Percentiles rank a stretch among this genome's conserved stretches.
Conservation (phyloP, 306 rosid species). For the Hylodesmum podocarpum region DNA sequence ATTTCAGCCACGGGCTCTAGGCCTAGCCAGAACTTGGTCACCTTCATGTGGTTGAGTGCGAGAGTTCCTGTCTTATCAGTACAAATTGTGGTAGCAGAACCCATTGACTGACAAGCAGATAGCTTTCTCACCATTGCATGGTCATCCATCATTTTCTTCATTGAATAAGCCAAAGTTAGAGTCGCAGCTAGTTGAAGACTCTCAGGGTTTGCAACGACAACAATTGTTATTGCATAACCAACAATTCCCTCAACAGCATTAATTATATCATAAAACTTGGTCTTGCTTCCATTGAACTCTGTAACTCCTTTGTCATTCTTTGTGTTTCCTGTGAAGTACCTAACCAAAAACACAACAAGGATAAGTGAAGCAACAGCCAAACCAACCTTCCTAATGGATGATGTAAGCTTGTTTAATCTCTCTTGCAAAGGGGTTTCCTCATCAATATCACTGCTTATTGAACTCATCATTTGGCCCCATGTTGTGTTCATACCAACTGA, state of each 20-base stretch:
- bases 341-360: slow-evolving; percentile 31
- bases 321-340: slow-evolving; percentile 45
- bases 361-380: slow-evolving; percentile 35
- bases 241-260: slow-evolving; percentile 33
- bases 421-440: slow-evolving; percentile 35
- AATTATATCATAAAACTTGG: slow-evolving; percentile 31
- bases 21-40: slow-evolving; percentile 40
- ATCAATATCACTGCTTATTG: slow-evolving; percentile 22
- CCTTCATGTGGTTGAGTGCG: slow-evolving; percentile 41
- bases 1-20: not conserved
- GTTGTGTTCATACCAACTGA: slow-evolving; percentile 46
- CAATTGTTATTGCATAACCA: slow-evolving; percentile 42
- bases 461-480: slow-evolving; percentile 50
- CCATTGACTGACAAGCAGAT: slow-evolving; percentile 43
- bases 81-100: slow-evolving; percentile 41
- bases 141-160: slow-evolving; percentile 52
- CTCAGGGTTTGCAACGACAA: slow-evolving; percentile 43
- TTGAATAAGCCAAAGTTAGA: slow-evolving; percentile 40
- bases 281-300: slow-evolving; percentile 31
- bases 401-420: slow-evolving; percentile 34
- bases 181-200: slow-evolving; percentile 42
- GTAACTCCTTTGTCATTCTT: slow-evolving; percentile 14
- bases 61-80: slow-evolving; percentile 45
- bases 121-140: slow-evolving; percentile 44
- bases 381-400: slow-evolving; percentile 39